phyloP scores from a whole-genome alignment of 1,284 basidiomycete genomes.

The Sporisorium iseilematis-ciliati region DNA sequence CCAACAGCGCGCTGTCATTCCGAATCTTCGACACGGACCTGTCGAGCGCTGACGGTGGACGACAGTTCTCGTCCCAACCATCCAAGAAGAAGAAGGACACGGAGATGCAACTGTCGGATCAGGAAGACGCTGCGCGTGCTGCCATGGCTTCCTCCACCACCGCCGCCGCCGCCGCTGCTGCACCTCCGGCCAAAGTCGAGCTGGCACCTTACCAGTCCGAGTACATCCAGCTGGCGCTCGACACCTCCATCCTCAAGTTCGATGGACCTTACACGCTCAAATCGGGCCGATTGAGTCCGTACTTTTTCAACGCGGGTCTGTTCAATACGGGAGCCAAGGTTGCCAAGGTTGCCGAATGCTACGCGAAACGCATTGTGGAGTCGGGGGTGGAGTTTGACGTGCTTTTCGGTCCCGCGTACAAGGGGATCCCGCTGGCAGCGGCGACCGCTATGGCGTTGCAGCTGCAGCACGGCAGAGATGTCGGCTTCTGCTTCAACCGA shows the following conservation, averaged over 20 bases:
- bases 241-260: conserved; percentile 63
- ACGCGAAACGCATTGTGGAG: conserved; percentile 80
- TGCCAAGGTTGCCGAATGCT: conserved; percentile 83
- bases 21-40: conserved; percentile 66
- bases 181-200: conserved; percentile 31
- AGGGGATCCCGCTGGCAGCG: conserved; percentile 94
- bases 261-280: conserved; percentile 74
- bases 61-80: conserved; percentile 57
- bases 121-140: conserved; percentile 45
- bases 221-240: conserved; percentile 65
- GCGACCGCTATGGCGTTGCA: conserved; percentile 82
- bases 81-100: conserved; percentile 40
- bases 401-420: conserved; percentile 97
- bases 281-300: conserved; percentile 91
- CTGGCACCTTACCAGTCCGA: conserved; percentile 62
- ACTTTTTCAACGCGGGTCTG: conserved; percentile 96
- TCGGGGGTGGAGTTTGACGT: conserved; percentile 78
- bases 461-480: conserved; percentile 76
- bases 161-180: conserved; percentile 10
- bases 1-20: conserved; percentile 58
- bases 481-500: conserved; percentile 90
- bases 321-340: conserved; percentile 84
- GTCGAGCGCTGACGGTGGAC: conserved; percentile 57
- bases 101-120: conserved; percentile 31
- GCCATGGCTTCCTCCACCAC: conserved; percentile 17